Evolutionary conservation across 768 basidiomycete genomes (phyloP).

Genomic region (Omphalotus guepiniiformis): DNA sequence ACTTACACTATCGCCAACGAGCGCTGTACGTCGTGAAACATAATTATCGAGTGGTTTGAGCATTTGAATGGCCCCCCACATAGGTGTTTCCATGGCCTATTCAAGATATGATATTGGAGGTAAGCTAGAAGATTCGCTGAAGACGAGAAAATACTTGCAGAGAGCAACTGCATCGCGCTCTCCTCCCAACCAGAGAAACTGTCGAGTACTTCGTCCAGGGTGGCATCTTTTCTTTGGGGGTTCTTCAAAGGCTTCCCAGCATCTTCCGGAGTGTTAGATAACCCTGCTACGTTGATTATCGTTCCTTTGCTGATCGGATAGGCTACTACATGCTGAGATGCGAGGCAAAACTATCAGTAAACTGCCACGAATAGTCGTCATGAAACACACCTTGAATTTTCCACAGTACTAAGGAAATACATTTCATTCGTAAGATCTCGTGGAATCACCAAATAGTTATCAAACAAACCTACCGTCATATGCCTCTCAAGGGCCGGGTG

Average conservation of each 20-base stretch:
- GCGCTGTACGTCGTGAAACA: constrained; percentile 24
- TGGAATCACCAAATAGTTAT: neutral
- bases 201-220: constrained; percentile 32
- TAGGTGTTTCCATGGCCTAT: constrained; percentile 22
- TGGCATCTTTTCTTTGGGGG: constrained; percentile 28
- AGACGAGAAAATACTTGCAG: constrained; percentile 24
- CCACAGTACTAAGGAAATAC: constrained; percentile 18
- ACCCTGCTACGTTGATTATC: constrained; percentile 46
- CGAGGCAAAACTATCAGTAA: neutral
- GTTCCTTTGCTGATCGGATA: constrained; percentile 49
- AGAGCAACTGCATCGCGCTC: constrained; percentile 39
- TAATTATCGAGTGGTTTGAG: constrained; percentile 27
- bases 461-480: constrained; percentile 19
- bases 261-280: constrained; percentile 29
- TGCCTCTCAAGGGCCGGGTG: constrained; percentile 24
- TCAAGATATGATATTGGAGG: too few species aligned
- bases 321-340: constrained; percentile 38
- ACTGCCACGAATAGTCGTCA: neutral
- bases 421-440: neutral
- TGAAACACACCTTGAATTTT: constrained; percentile 9
- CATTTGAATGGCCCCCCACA: constrained; percentile 29
- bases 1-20: constrained; percentile 37
- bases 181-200: constrained; percentile 41
- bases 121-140: neutral
- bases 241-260: constrained; percentile 28